Base-by-base conservation (phyloP, 306 rosid genomes). In the Clitoria ternatea region DNA sequence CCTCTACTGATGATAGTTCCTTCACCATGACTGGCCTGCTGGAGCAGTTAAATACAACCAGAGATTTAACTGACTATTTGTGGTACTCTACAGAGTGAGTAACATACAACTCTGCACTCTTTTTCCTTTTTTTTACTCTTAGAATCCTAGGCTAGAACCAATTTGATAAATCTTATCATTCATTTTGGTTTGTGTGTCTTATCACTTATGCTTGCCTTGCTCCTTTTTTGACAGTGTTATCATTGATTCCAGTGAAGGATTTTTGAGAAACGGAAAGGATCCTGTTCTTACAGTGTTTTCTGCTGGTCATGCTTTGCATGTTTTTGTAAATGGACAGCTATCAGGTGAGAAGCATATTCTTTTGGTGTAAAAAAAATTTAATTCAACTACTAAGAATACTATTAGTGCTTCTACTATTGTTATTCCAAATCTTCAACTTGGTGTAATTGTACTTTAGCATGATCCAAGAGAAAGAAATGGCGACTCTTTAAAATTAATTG, bases 81-180 rank as follows among this genome's bases (percentile, higher is more conserved):
- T 95, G 99, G 99, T 95, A 95, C 89, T 74, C 88, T 59, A 95
- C 97, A 71, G 99, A 95, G 99, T 95, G 73, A 89, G 99, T 87
- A 72, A 52, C 67, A 66, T 8, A 54, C 49, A 63, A 55, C 65
- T 29, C 15, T 29, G 65, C 32, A 12, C 10, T 42, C 42, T 13
- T 29, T 36, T 60, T 73, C 20, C 26, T 5, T 49, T 62, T 43
- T 18, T 3, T 42, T 60, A 35, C 30, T 10, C 59, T 19, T 13
- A 6, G 13, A 23, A 3, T 32, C 20, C 18, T 69, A 40, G 39
- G 44, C 47, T 20, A 61, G 55, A 19, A 45, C 47, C 15, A 40
- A 24, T 67, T 17, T 48, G 55, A 7, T 27, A 7, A 40, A 7
- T 39, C 63, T 60, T 69, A 27, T 61, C 27, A 3, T 73, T 56